Evolutionary conservation across 163 green algal species (phyloP).

Genomic region (Smithsoniella earleae): DNA sequence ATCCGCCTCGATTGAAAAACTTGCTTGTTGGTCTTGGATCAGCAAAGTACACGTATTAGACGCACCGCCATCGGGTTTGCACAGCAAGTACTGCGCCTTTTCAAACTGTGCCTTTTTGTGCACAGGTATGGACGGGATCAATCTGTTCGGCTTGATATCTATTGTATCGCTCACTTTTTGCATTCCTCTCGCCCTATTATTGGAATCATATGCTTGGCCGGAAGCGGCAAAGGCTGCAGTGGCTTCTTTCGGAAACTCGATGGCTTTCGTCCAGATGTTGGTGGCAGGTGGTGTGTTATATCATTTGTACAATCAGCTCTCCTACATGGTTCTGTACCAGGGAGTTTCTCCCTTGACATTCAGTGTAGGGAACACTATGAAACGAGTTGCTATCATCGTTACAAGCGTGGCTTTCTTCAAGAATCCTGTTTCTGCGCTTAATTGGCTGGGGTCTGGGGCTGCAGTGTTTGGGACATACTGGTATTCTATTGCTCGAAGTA

Average conservation of each 20-base stretch:
- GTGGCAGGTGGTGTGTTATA: conserved; percentile 76
- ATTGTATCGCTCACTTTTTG: conserved; percentile 78
- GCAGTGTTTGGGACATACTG: conserved; percentile 76
- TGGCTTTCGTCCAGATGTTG: conserved; percentile 55
- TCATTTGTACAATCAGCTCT: conserved; percentile 91
- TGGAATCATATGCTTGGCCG: conserved; percentile 46
- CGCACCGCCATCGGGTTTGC: too few relatives aligned
- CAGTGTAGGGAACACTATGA: conserved; percentile 93
- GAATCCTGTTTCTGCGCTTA: conserved; percentile 61
- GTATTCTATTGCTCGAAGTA: conserved; percentile 70
- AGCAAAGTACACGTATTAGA: too few relatives aligned
- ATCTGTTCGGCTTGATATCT: conserved; percentile 83
- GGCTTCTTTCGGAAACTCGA: conserved; percentile 39
- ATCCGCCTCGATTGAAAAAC: too few relatives aligned
- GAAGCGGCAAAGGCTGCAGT: conserved; percentile 38
- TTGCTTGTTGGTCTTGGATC: conserved; percentile 31
- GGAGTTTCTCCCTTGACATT: conserved; percentile 86
- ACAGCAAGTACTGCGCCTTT: conserved; percentile 30
- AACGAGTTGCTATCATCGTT: conserved; percentile 90
- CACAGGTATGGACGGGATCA: conserved; percentile 91
- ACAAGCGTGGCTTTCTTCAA: conserved; percentile 82
- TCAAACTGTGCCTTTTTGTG: conserved; percentile 35
- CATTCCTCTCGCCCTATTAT: conserved; percentile 56
- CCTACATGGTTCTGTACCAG: conserved; percentile 81
- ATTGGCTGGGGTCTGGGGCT: conserved; percentile 65